Conservation (phyloP, 208 protist species). For the Leishmania lainsoni region DNA sequence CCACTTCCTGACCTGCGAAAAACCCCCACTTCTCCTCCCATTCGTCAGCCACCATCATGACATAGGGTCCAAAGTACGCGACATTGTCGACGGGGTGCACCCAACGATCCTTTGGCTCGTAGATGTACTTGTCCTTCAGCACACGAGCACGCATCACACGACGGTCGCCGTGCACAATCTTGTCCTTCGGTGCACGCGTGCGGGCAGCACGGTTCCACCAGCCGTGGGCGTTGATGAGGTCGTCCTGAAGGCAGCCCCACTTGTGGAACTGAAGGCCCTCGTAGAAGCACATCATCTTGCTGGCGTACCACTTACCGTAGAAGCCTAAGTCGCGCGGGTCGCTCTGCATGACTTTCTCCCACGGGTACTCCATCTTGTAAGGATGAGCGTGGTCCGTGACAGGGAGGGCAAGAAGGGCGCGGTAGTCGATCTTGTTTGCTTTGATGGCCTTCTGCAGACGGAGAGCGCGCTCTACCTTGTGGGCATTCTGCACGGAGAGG, state of each 20-base stretch:
- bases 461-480: slow-evolving; percentile 88
- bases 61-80: slow-evolving; percentile 89
- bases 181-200: slow-evolving; percentile 86
- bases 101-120: slow-evolving; percentile 89
- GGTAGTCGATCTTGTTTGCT: slow-evolving; percentile 93
- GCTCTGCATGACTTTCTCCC: slow-evolving; percentile 89
- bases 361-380: slow-evolving; percentile 94
- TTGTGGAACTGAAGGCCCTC: slow-evolving; percentile 89
- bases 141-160: slow-evolving; percentile 88
- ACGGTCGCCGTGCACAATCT: slow-evolving; percentile 85
- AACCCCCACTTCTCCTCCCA: slow-evolving; percentile 95
- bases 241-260: slow-evolving; percentile 89
- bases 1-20: slow-evolving; percentile 89
- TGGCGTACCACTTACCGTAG: slow-evolving; percentile 91
- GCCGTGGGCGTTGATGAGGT: slow-evolving; percentile 89
- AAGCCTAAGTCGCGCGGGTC: slow-evolving; percentile 76
- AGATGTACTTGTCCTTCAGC: slow-evolving; percentile 93
- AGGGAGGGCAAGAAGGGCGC: slow-evolving; percentile 85
- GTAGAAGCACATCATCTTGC: slow-evolving; percentile 92
- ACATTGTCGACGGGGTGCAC: slow-evolving; percentile 92
- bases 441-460: slow-evolving; percentile 91
- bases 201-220: slow-evolving; percentile 91
- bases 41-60: slow-evolving; percentile 93
- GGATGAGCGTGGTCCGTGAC: slow-evolving; percentile 91
- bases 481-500: slow-evolving; percentile 87